Evolutionary conservation across 305 asterid species (phyloP).

Genomic region (Stenogyne calaminthoides): DNA sequence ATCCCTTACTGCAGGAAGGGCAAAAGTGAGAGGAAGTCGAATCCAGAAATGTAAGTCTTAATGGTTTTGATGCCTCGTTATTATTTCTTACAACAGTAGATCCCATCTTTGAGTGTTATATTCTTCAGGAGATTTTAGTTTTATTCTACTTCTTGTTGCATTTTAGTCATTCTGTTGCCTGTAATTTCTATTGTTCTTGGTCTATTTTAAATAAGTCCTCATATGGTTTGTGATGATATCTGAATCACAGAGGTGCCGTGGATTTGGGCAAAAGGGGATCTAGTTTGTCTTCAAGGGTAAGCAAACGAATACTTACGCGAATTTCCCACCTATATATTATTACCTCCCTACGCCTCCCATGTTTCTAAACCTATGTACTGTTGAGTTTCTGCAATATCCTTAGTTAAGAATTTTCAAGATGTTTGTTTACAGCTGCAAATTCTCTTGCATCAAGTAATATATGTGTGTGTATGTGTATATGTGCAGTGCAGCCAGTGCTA

Average conservation of each 20-base stretch:
- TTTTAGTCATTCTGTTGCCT: constrained; percentile 20
- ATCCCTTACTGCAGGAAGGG: constrained; percentile 36
- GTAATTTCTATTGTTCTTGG: constrained; percentile 7
- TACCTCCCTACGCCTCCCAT: neutral
- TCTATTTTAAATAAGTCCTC: constrained; percentile 19
- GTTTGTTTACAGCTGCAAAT: constrained; percentile 16
- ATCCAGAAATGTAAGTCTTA: constrained; percentile 35
- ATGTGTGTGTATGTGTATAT: neutral
- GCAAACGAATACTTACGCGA: constrained; percentile 29
- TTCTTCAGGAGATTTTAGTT: neutral
- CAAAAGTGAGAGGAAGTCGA: constrained; percentile 28
- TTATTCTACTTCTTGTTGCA: constrained; percentile 4
- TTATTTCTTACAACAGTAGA: constrained; percentile 14
- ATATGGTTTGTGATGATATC: constrained; percentile 24
- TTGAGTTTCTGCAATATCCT: neutral
- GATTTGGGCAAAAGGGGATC: constrained; percentile 39
- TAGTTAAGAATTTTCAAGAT: neutral
- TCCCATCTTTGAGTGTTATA: constrained; percentile 9
- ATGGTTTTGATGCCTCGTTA: constrained; percentile 15
- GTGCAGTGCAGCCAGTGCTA: constrained; percentile 19
- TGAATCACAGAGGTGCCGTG: constrained; percentile 44
- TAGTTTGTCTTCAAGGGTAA: constrained; percentile 45
- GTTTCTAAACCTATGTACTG: constrained; percentile 2
- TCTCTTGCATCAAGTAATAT: constrained; percentile 1
- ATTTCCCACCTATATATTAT: constrained; percentile 8